Percentiles rank a stretch among this genome's conserved stretches.
Conservation (phyloP, 805 yeast species). For the Candida silvicultrix region DNA sequence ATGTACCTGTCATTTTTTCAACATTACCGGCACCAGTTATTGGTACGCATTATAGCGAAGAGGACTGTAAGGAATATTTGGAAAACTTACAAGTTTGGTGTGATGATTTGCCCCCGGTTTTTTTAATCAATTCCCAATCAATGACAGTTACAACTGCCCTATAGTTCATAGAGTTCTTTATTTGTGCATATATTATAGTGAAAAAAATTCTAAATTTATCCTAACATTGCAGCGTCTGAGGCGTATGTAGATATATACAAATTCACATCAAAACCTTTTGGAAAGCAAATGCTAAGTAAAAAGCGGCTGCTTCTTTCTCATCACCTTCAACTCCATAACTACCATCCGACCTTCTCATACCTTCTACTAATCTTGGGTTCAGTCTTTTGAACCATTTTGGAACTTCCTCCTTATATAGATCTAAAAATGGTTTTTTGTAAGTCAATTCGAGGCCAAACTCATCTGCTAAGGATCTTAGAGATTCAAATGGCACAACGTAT, state of each 20-base stretch:
- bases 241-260: neutral
- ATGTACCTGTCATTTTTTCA: constrained; percentile 74
- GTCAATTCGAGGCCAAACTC: constrained; percentile 73
- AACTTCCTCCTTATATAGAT: constrained; percentile 75
- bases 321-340: constrained; percentile 82
- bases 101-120: constrained; percentile 71
- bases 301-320: constrained; percentile 83
- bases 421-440: constrained; percentile 70
- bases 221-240: too few species aligned
- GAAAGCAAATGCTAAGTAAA: constrained; percentile 80
- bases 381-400: constrained; percentile 56
- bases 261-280: constrained; percentile 36
- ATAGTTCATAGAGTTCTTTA: constrained; percentile 22
- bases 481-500: constrained; percentile 92
- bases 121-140: constrained; percentile 84
- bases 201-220: too few species aligned
- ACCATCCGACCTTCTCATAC: constrained; percentile 73
- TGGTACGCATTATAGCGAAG: constrained; percentile 70
- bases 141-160: constrained; percentile 95
- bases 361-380: constrained; percentile 56
- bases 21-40: constrained; percentile 85
- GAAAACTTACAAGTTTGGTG: constrained; percentile 77
- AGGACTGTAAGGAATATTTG: constrained; percentile 68
- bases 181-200: neutral
- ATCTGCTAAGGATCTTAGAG: constrained; percentile 74